These are phyloP conservation scores for Maudiozyma saulgeensis DNA, from an alignment of 805 yeast genomes.

Conservation along the genomic window DNA sequence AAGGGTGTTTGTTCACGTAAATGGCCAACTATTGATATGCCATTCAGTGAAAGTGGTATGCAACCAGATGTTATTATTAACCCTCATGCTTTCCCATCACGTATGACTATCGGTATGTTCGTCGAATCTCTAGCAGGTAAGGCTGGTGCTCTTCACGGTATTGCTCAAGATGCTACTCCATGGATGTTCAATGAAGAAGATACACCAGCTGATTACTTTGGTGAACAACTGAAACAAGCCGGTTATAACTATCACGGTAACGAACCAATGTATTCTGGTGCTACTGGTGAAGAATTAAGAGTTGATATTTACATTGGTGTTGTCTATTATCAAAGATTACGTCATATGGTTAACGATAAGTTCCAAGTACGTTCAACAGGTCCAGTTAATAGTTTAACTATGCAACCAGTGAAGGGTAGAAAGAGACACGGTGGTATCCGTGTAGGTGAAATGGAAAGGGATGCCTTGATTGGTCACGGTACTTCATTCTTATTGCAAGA, in stretches of 20 bases:
- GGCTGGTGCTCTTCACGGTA: constrained; percentile 96
- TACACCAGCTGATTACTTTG: constrained; percentile 96
- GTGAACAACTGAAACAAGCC: constrained; percentile 77
- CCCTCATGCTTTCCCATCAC: constrained; percentile 99
- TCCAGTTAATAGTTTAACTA: constrained; percentile 90
- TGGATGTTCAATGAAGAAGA: constrained; percentile 87
- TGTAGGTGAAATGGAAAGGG: constrained; percentile 99
- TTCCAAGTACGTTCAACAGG: constrained; percentile 99
- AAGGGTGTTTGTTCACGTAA: constrained; percentile 97
- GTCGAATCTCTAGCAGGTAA: constrained; percentile 98
- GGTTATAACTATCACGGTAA: constrained; percentile 98
- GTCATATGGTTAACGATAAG: constrained; percentile 99
- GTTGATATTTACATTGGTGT: constrained; percentile 95
- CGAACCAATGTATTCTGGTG: constrained; percentile 98
- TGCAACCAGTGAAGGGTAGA: constrained; percentile 99
- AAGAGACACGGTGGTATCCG: constrained; percentile 99
- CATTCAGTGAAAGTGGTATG: constrained; percentile 91
- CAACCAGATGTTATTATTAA: constrained; percentile 96
- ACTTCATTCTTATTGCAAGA: constrained; percentile 92
- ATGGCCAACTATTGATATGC: constrained; percentile 97
- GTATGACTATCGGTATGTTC: constrained; percentile 99
- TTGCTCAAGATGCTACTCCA: constrained; percentile 95
- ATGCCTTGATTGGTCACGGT: constrained; percentile 97
- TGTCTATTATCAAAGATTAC: constrained; percentile 93
- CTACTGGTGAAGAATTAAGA: constrained; percentile 93